Evolutionary conservation across 306 rosid genomes (phyloP), one percentile per base, ranked within the genome.

Genomic region (Acacia melanoxylon): DNA sequence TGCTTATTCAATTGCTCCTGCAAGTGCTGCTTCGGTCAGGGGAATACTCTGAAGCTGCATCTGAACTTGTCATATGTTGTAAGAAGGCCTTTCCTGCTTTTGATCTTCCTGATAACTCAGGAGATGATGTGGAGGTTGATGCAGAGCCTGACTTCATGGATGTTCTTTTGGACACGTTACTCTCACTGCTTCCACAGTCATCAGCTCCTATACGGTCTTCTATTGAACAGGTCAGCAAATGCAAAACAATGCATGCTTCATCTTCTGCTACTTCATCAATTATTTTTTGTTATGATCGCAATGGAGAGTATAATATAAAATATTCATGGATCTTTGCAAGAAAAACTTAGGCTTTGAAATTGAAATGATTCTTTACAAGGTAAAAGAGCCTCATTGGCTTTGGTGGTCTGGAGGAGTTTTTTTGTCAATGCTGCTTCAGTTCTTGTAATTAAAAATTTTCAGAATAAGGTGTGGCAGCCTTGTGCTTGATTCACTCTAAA

Each of bases 101-200:
- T 72, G 97, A 93, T 87, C 88, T 84, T 81, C 88, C 88, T 48
- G 92, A 87, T 62, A 87, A 86, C 31, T 80, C 89, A 79, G 97
- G 85, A 56, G 97, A 91, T 40, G 96, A 90, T 20, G 91, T 85
- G 49, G 93, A 92, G 73, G 89, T 24, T 83, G 97, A 88, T 74
- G 81, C 81, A 61, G 85, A 89, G 14, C 98, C 97, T 56, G 89
- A 90, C 65, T 83, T 91, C 82, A 91, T 91, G 92, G 97, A 95
- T 61, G 99, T 93, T 90, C 96, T 95, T 75, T 91, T 93, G 80
- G 99, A 95, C 83, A 93, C 99, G 24, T 86, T 92, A 84, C 99
- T 93, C n/a, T 93, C 75, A 12, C 83, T 93, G 86, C 91, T 95
- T 77, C 99, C 97, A 45, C 75, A 93, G 87, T 92, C 99, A 77